phyloP scores from a whole-genome alignment of 345 rosid genomes.

The Physaria fendleri region DNA sequence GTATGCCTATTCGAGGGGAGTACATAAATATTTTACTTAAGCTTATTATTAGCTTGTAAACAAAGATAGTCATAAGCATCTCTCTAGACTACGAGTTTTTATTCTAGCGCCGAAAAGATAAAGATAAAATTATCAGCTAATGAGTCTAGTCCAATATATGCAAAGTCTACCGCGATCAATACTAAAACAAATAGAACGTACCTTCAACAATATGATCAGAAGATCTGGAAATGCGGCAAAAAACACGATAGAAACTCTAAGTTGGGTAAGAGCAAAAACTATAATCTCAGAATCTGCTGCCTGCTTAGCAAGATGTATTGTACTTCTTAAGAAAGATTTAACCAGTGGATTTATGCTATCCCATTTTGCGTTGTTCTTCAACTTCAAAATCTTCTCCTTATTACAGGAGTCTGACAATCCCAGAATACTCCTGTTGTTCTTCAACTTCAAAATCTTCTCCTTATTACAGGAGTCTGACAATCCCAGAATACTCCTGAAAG shows the following conservation, averaged over 20 bases:
- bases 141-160: neutral
- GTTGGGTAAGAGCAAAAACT: conserved; percentile 46
- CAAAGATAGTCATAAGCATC: neutral
- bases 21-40: neutral
- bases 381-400: conserved; percentile 54
- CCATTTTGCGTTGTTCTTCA: conserved; percentile 67
- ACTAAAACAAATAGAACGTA: conserved; percentile 22
- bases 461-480: conserved; percentile 47
- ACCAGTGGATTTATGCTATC: conserved; percentile 58
- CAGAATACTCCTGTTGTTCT: conserved; percentile 53
- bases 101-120: neutral
- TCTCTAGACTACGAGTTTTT: neutral
- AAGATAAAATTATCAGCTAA: neutral
- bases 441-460: conserved; percentile 57
- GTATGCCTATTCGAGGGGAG: neutral
- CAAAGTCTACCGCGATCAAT: neutral
- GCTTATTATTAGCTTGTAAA: neutral
- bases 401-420: conserved; percentile 52
- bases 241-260: conserved; percentile 49
- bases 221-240: conserved; percentile 63
- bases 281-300: conserved; percentile 56
- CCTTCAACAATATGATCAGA: conserved; percentile 65
- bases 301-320: conserved; percentile 58
- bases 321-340: conserved; percentile 71
- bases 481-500: conserved; percentile 55